These are phyloP conservation scores for Blastobotrys raffinosifermentans DNA, from an alignment of 1,139 yeast species.

Conservation along the genomic window DNA sequence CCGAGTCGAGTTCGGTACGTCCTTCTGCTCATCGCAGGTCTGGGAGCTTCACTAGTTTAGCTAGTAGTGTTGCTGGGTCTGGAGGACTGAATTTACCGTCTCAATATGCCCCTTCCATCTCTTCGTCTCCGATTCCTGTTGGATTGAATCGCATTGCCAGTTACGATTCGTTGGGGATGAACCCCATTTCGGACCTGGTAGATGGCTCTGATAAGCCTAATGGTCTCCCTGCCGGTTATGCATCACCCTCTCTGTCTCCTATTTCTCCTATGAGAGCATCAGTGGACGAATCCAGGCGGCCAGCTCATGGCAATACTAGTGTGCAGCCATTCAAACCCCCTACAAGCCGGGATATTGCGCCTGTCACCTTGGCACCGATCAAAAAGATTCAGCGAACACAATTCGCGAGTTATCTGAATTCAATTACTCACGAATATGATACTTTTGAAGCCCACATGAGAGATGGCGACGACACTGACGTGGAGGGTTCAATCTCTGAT, in stretches of 20 bases:
- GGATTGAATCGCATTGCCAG: conserved; percentile 28
- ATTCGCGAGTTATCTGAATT: conserved; percentile 43
- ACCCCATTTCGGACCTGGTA: conserved; percentile 70
- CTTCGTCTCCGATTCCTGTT: conserved; percentile 13
- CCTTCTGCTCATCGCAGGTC: conserved; percentile 15
- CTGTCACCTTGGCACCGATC: conserved; percentile 60
- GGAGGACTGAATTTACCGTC: conserved; percentile 5
- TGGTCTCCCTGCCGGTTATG: too few relatives aligned
- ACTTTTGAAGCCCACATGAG: conserved; percentile 18
- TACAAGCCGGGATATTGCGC: conserved; percentile 78
- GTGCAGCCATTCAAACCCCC: conserved; percentile 51
- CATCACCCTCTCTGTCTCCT: neutral
- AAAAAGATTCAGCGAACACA: conserved; percentile 46
- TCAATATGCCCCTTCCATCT: conserved; percentile 5
- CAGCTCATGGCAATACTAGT: conserved; percentile 31
- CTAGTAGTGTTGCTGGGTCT: conserved; percentile 9
- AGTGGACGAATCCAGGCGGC: conserved; percentile 20
- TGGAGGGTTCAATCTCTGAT: too few relatives aligned
- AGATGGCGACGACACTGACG: too few relatives aligned
- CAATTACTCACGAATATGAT: conserved; percentile 49
- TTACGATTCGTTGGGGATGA: conserved; percentile 58
- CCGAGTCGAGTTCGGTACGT: too few relatives aligned
- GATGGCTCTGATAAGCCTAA: conserved; percentile 28
- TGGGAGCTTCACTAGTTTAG: conserved; percentile 15
- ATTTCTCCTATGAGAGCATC: neutral